Evolutionary conservation across 1,284 basidiomycete species (phyloP).

Genomic region (Violaceomyces palustris): DNA sequence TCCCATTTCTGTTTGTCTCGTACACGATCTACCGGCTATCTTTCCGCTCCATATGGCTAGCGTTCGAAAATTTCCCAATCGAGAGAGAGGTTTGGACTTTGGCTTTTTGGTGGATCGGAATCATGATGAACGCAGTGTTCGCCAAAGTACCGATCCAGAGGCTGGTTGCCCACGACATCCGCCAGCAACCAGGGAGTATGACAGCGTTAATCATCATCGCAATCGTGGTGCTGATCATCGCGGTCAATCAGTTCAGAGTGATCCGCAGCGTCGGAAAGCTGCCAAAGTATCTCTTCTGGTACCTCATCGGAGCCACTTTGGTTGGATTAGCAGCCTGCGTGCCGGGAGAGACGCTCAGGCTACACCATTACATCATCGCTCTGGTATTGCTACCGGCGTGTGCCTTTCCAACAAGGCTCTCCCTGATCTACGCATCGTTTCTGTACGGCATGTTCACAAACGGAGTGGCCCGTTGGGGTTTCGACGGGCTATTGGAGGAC

Average conservation of each 20-base stretch:
- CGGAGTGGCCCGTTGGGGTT: slow-evolving; percentile 53
- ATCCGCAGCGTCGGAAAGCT: slow-evolving; percentile 78
- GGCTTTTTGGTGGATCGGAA: slow-evolving; percentile 73
- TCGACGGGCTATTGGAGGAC: slow-evolving; percentile 75
- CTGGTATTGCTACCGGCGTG: slow-evolving; percentile 72
- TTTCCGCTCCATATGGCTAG: slow-evolving; percentile 69
- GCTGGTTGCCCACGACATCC: slow-evolving; percentile 67
- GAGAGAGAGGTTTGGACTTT: slow-evolving; percentile 72
- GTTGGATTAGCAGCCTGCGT: slow-evolving; percentile 66
- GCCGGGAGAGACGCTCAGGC: slow-evolving; percentile 57
- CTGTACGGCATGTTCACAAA: slow-evolving; percentile 69
- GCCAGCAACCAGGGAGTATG: slow-evolving; percentile 66
- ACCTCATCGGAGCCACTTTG: slow-evolving; percentile 62
- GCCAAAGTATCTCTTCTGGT: slow-evolving; percentile 60
- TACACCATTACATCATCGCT: slow-evolving; percentile 63
- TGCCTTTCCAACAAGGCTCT: slow-evolving; percentile 73
- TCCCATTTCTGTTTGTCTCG: slow-evolving; percentile 71
- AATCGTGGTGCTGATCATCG: slow-evolving; percentile 56
- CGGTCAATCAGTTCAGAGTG: slow-evolving; percentile 71
- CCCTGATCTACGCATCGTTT: slow-evolving; percentile 73
- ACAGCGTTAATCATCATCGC: slow-evolving; percentile 67
- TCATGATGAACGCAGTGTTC: slow-evolving; percentile 51
- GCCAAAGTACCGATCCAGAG: slow-evolving; percentile 54
- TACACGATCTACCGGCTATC: slow-evolving; percentile 75
- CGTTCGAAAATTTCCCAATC: slow-evolving; percentile 65